Conservation (phyloP, 495 filamentous ascomycete species). For the Daldinia decipiens region DNA sequence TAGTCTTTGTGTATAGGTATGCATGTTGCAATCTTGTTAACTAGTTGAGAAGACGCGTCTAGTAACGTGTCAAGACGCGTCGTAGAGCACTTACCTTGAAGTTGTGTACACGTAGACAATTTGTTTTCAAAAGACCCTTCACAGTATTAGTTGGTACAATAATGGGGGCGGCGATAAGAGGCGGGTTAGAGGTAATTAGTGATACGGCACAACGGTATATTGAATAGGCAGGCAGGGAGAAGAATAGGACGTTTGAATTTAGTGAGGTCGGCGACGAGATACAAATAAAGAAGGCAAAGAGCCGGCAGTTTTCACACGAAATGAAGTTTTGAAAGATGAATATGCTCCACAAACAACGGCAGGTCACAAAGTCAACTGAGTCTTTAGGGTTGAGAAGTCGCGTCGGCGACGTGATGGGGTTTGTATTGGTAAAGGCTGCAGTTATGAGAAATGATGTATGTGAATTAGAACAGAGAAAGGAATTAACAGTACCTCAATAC, state of each 20-base stretch:
- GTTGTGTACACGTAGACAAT: background rate
- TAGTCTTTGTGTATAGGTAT: background rate
- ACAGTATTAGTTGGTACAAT: background rate
- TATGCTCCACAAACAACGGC: background rate
- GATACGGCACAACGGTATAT: background rate
- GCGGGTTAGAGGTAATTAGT: background rate
- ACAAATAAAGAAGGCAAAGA: too few species aligned
- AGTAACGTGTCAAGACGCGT: background rate
- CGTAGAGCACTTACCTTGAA: background rate
- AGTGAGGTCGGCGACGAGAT: background rate
- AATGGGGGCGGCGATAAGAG: background rate
- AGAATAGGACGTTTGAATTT: background rate
- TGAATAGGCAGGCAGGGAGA: background rate
- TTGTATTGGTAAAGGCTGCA: background rate
- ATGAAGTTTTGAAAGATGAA: background rate
- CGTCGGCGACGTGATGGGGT: background rate
- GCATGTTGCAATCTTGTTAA: background rate
- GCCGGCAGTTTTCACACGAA: too few species aligned
- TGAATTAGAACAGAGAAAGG: background rate
- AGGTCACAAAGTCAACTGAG: background rate
- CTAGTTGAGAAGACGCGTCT: background rate
- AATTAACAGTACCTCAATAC: background rate
- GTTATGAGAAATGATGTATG: background rate
- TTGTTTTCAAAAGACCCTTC: background rate
- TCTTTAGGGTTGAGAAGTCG: background rate